phyloP scores from a whole-genome alignment of 352 stramenopile species.

The Lagenidium sp. region DNA sequence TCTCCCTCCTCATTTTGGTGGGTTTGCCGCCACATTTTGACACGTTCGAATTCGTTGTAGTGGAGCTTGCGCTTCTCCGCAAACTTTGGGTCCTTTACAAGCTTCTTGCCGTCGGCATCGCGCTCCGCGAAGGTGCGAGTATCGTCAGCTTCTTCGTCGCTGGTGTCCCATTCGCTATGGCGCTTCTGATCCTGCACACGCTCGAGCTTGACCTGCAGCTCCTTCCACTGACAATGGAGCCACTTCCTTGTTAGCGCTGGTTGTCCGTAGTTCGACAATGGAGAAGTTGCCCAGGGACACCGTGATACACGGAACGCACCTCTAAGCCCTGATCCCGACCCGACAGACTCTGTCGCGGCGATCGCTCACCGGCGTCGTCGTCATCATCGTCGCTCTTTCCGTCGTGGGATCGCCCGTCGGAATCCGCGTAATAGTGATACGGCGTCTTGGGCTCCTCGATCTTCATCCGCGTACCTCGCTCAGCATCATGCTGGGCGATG shows the following conservation, averaged over 20 bases:
- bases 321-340: no score
- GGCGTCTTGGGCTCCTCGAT: conserved; percentile 92
- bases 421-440: conserved; percentile 86
- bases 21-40: conserved; percentile 59
- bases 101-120: conserved; percentile 51
- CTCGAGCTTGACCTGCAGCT: conserved; percentile 60
- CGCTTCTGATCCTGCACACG: conserved; percentile 28
- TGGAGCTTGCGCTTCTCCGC: conserved; percentile 66
- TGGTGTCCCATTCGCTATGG: conserved; percentile 54
- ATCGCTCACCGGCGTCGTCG: conserved; percentile 17
- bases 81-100: conserved; percentile 60
- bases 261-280: no score
- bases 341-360: conserved; percentile 39
- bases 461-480: conserved; percentile 89
- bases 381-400: conserved; percentile 12
- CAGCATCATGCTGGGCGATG: conserved; percentile 86
- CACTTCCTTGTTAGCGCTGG: no score
- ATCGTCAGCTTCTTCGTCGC: conserved; percentile 23
- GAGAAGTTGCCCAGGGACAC: no score
- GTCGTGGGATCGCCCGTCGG: no score
- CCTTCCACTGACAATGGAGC: conserved; percentile 34
- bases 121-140: conserved; percentile 23
- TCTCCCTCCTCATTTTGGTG: conserved; percentile 38
- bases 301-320: no score
- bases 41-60: conserved; percentile 77